Evolutionary conservation across 2,329 filamentous ascomycete species (phyloP).

Genomic region (Bipolaris cookei): DNA sequence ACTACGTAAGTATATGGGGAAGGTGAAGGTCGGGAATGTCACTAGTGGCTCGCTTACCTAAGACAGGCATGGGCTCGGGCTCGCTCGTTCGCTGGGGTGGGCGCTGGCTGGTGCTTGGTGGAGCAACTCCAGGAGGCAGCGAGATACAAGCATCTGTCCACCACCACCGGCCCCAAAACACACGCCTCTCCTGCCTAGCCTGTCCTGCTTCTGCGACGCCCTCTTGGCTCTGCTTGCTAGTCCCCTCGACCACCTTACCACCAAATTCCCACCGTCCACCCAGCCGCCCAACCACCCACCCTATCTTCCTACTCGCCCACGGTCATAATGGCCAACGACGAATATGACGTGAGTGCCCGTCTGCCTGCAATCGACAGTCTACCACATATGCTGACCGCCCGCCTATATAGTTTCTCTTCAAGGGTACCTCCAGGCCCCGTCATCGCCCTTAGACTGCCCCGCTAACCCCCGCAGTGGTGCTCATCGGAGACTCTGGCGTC

Average conservation of each 20-base stretch:
- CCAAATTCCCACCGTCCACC: not conserved
- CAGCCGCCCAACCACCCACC: conserved; percentile 12
- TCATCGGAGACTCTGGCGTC: conserved; percentile 99
- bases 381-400: conserved; percentile 31
- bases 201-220: conserved; percentile 2
- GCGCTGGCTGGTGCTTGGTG: conserved; percentile 15
- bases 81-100: conserved; percentile 10
- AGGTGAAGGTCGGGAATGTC: conserved; percentile 1
- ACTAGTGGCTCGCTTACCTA: conserved; percentile 15
- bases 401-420: conserved; percentile 87
- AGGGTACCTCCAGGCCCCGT: conserved; percentile 67
- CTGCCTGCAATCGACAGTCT: conserved; percentile 27
- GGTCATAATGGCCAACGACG: conserved; percentile 91
- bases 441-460: conserved; percentile 21
- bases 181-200: conserved; percentile 1
- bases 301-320: conserved; percentile 36
- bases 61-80: conserved; percentile 13
- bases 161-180: conserved; percentile 11
- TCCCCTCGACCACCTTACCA: not conserved
- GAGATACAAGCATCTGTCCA: conserved; percentile 19
- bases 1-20: not conserved
- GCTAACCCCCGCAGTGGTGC: conserved; percentile 71
- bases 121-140: conserved; percentile 21
- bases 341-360: conserved; percentile 86
- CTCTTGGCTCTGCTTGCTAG: not conserved